These are phyloP conservation scores for Ustilago tritici DNA, from an alignment of 1,284 basidiomycete species.

Conservation along the genomic window DNA sequence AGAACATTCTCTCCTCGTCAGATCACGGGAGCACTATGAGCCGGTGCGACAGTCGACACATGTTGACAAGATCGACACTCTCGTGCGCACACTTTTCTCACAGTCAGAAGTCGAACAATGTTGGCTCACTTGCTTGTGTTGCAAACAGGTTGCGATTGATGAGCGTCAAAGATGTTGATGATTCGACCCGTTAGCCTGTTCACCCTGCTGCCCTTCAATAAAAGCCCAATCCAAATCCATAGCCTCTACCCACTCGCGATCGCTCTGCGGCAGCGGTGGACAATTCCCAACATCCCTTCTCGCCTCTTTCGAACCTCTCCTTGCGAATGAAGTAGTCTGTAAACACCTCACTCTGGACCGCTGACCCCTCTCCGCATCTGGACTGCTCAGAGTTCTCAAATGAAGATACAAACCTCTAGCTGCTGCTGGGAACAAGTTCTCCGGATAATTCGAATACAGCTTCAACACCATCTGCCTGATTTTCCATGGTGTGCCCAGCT, in stretches of 20 bases:
- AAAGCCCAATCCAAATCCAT: constrained; percentile 51
- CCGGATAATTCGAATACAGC: constrained; percentile 77
- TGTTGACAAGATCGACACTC: neutral
- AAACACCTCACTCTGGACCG: constrained; percentile 33
- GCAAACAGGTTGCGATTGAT: neutral
- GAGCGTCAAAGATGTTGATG: constrained; percentile 16
- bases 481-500: constrained; percentile 52
- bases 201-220: neutral
- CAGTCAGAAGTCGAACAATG: neutral
- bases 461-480: constrained; percentile 58
- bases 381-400: constrained; percentile 76
- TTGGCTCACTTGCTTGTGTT: too few relatives aligned
- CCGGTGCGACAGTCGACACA: neutral
- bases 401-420: constrained; percentile 79
- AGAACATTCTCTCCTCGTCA: neutral
- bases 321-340: constrained; percentile 35
- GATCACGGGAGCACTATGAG: neutral
- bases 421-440: constrained; percentile 80
- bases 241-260: constrained; percentile 46
- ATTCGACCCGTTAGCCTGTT: constrained; percentile 7
- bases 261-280: constrained; percentile 34
- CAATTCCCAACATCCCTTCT: constrained; percentile 37
- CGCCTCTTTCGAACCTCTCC: constrained; percentile 28
- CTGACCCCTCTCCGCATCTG: constrained; percentile 27
- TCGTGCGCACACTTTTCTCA: neutral